Evolutionary conservation across 2,329 filamentous ascomycete species (phyloP).

Genomic region (Phyllosticta ampelicida): DNA sequence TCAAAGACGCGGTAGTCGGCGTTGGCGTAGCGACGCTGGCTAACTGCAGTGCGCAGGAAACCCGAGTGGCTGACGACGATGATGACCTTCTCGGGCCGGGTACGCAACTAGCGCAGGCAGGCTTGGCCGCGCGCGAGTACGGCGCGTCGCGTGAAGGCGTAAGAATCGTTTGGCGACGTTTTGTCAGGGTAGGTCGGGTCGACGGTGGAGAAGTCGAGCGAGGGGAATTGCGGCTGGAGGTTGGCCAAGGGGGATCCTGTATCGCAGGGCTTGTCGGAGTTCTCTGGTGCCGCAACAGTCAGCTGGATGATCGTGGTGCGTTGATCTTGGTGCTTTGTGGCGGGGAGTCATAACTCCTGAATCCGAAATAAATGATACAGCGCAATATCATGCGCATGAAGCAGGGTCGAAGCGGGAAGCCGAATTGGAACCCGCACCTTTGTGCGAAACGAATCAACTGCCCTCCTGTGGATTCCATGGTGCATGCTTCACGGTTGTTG

Average conservation of each 20-base stretch:
- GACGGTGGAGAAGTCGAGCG: constrained; percentile 45
- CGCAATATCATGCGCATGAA: not conserved
- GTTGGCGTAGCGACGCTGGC: constrained; percentile 42
- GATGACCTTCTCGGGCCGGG: constrained; percentile 49
- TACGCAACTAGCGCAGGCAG: constrained; percentile 40
- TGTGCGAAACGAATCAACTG: not conserved
- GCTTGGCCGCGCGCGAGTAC: constrained; percentile 46
- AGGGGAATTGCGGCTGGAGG: constrained; percentile 41
- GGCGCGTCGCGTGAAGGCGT: constrained; percentile 43
- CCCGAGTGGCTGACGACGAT: constrained; percentile 56
- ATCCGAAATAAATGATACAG: not conserved
- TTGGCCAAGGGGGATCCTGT: constrained; percentile 41
- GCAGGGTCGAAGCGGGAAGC: not conserved
- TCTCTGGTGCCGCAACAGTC: constrained; percentile 23
- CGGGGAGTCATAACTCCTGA: not conserved
- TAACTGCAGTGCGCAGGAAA: constrained; percentile 49
- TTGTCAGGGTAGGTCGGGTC: constrained; percentile 52
- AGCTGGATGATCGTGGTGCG: not conserved
- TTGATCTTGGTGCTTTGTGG: not conserved
- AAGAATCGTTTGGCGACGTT: constrained; percentile 37
- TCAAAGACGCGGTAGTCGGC: constrained; percentile 55
- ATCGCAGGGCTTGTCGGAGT: constrained; percentile 47
- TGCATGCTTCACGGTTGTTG: too few species aligned
- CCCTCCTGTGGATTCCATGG: too few species aligned
- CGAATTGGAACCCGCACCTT: not conserved